These are phyloP conservation scores for Anisodus acutangulus DNA, from an alignment of 257 asterid species.

Conservation along the genomic window DNA sequence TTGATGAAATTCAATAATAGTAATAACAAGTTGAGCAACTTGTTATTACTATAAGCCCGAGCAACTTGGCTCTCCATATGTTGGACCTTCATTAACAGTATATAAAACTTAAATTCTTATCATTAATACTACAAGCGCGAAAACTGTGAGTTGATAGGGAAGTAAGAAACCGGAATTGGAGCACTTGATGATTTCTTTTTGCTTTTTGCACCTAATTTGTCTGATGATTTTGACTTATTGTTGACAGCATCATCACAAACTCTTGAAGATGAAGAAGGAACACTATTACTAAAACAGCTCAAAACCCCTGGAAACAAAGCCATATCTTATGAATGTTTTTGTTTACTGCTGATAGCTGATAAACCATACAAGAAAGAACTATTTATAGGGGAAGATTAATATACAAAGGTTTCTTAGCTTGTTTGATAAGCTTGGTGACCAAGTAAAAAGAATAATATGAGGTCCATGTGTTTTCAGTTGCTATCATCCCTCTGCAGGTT, in stretches of 20 bases:
- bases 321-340: constrained; percentile 17
- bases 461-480: background rate
- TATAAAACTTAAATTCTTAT: too few relatives aligned
- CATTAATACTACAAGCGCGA: constrained; percentile 35
- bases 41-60: background rate
- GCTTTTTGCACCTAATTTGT: background rate
- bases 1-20: background rate
- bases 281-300: constrained; percentile 25
- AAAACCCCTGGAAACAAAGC: constrained; percentile 30
- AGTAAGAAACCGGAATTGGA: constrained; percentile 42
- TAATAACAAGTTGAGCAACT: background rate
- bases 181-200: background rate
- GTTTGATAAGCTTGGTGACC: background rate
- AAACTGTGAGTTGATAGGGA: constrained; percentile 46
- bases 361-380: background rate
- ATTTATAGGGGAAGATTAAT: background rate
- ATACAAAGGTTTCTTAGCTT: background rate
- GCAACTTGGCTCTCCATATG: background rate
- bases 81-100: background rate
- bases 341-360: background rate
- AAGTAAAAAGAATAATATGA: background rate
- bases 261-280: constrained; percentile 3
- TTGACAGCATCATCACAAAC: constrained; percentile 19
- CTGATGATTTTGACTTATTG: background rate
- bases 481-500: background rate